Percentiles rank a stretch among this genome's conserved stretches.
Conservation (phyloP, 306 rosid species). For the Trifolium pratense region DNA sequence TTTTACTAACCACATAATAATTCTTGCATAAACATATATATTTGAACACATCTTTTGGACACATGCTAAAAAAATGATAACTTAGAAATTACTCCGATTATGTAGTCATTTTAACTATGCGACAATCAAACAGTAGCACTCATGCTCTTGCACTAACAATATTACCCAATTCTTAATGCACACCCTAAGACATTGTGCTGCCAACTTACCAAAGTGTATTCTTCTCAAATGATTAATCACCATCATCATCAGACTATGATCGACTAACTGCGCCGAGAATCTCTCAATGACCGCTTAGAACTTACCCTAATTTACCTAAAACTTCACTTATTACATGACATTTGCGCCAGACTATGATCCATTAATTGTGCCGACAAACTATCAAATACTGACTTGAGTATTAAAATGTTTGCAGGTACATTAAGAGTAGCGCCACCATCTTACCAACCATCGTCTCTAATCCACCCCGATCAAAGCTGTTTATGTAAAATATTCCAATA, state of each 20-base stretch:
- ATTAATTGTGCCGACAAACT: too few species aligned
- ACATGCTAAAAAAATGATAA: too few species aligned
- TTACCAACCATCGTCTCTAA: background rate
- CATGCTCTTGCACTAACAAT: too few species aligned
- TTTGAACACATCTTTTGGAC: too few species aligned
- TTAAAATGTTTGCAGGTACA: too few species aligned
- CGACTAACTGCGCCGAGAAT: background rate
- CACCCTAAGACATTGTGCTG: background rate
- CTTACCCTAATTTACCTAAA: background rate
- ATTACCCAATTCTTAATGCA: background rate
- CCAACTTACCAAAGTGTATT: background rate
- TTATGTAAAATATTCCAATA: conserved; percentile 11
- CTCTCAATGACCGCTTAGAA: background rate
- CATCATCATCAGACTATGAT: background rate
- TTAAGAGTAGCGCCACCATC: background rate
- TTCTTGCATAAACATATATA: too few species aligned
- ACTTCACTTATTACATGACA: background rate
- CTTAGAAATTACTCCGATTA: too few species aligned
- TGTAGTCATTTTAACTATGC: too few species aligned
- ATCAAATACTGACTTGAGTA: background rate
- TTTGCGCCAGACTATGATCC: too few species aligned
- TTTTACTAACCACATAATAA: background rate
- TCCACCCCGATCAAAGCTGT: background rate
- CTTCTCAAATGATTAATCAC: background rate
- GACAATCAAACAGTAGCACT: too few species aligned